phyloP scores from a whole-genome alignment of 345 rosid genomes.

The Psidium friedrichsthalianum region DNA sequence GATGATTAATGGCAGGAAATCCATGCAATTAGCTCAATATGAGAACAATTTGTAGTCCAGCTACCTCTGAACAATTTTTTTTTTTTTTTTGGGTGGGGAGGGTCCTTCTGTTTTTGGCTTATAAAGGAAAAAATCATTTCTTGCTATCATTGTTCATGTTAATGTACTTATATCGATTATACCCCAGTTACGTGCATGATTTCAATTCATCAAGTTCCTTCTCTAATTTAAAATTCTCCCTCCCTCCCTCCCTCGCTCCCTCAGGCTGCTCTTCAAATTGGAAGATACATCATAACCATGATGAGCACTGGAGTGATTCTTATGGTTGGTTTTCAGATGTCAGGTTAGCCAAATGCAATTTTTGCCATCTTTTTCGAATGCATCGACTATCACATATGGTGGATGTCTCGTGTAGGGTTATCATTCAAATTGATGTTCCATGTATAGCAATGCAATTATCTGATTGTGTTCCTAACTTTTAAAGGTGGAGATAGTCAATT shows the following conservation, averaged over 20 bases:
- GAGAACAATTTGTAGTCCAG: neutral
- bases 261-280: conserved; percentile 75
- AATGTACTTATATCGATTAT: neutral
- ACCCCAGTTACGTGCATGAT: neutral
- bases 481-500: conserved; percentile 84
- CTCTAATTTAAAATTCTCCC: neutral
- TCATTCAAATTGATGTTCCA: neutral
- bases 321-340: conserved; percentile 67
- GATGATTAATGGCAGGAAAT: neutral
- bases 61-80: neutral
- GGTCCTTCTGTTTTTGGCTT: neutral
- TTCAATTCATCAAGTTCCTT: neutral
- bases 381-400: neutral
- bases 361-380: neutral
- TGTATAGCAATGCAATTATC: neutral
- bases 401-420: neutral
- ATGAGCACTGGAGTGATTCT: conserved; percentile 88
- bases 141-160: neutral
- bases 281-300: conserved; percentile 90
- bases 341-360: conserved; percentile 39
- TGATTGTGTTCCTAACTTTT: conserved; percentile 7
- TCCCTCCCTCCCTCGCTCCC: neutral
- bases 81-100: neutral
- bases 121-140: neutral
- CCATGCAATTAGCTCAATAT: neutral